Percentiles rank a stretch among this genome's conserved stretches.
These are phyloP conservation scores for Candida vaughaniae DNA, from an alignment of 805 yeast species.

Conservation along the genomic window DNA sequence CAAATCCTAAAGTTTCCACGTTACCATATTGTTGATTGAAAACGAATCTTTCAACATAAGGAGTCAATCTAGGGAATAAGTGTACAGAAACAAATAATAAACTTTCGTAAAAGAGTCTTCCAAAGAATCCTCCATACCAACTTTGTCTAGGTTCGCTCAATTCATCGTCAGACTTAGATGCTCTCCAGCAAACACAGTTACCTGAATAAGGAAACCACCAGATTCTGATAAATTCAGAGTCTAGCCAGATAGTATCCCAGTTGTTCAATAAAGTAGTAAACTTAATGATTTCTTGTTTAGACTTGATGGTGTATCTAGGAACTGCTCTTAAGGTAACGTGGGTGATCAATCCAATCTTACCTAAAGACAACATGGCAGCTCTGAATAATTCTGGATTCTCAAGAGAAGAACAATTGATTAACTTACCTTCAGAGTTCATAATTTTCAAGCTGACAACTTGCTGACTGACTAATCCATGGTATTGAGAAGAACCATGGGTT, in stretches of 20 bases:
- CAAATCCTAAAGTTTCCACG: conserved; percentile 62
- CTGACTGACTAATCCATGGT: conserved; percentile 85
- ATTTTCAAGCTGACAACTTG: conserved; percentile 79
- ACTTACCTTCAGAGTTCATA: conserved; percentile 73
- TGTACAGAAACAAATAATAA: conserved; percentile 78
- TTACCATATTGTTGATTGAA: conserved; percentile 82
- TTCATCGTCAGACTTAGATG: conserved; percentile 67
- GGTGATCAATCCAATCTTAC: conserved; percentile 87
- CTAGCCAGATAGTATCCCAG: conserved; percentile 83
- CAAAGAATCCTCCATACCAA: conserved; percentile 83
- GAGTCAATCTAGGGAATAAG: conserved; percentile 73
- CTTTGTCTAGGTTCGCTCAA: conserved; percentile 64
- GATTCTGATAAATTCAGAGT: conserved; percentile 85
- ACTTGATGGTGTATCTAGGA: conserved; percentile 78
- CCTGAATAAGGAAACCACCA: conserved; percentile 98
- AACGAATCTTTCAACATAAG: conserved; percentile 79
- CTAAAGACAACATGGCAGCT: conserved; percentile 83
- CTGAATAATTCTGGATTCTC: conserved; percentile 66
- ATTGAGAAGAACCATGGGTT: conserved; percentile 93
- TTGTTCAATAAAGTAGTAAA: conserved; percentile 68
- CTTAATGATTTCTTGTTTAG: conserved; percentile 76
- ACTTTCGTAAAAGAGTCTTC: conserved; percentile 77
- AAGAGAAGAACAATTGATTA: conserved; percentile 62
- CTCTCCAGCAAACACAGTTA: conserved; percentile 89
- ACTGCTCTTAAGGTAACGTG: conserved; percentile 82